phyloP scores from a whole-genome alignment of 169 alveolate species.

The Cryptosporidium sp. region DNA sequence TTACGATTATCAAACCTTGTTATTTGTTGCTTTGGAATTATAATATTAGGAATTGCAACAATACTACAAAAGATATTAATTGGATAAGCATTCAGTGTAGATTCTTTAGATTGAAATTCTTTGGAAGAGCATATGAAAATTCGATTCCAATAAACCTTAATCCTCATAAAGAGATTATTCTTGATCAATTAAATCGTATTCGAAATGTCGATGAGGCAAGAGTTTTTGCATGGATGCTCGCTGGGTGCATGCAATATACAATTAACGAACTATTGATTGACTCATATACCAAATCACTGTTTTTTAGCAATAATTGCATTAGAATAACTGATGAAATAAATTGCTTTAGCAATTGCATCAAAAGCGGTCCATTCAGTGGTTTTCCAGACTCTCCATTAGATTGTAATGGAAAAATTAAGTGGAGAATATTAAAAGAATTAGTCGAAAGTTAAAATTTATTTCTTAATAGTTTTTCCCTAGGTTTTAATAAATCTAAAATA shows the following conservation, averaged over 20 bases:
- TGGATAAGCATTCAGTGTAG: slow-evolving; percentile 60
- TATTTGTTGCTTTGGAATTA: slow-evolving; percentile 65
- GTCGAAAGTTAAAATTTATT: slow-evolving; percentile 11
- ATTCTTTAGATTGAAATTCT: slow-evolving; percentile 29
- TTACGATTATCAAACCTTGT: slow-evolving; percentile 55
- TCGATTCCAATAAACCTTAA: slow-evolving; percentile 52
- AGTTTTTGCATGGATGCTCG: slow-evolving; percentile 72
- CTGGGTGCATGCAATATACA: slow-evolving; percentile 64
- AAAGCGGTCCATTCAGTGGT: slow-evolving; percentile 39
- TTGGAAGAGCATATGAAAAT: slow-evolving; percentile 38
- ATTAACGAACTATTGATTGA: slow-evolving; percentile 55
- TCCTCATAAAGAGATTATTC: slow-evolving; percentile 47
- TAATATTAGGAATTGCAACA: slow-evolving; percentile 38
- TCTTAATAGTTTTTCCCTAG: not conserved
- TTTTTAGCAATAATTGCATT: not conserved
- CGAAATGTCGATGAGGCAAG: slow-evolving; percentile 59
- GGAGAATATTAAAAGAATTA: slow-evolving; percentile 44
- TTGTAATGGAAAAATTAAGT: slow-evolving; percentile 33
- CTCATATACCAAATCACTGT: slow-evolving; percentile 39
- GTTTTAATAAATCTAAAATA: not conserved
- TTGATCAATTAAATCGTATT: slow-evolving; percentile 69
- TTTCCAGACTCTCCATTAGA: slow-evolving; percentile 70
- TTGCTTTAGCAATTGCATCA: slow-evolving; percentile 16
- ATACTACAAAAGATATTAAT: slow-evolving; percentile 51
- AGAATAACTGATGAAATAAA: not conserved